Base-by-base conservation (phyloP, 2,329 filamentous ascomycete species). In the Fusarium mundagurra region DNA sequence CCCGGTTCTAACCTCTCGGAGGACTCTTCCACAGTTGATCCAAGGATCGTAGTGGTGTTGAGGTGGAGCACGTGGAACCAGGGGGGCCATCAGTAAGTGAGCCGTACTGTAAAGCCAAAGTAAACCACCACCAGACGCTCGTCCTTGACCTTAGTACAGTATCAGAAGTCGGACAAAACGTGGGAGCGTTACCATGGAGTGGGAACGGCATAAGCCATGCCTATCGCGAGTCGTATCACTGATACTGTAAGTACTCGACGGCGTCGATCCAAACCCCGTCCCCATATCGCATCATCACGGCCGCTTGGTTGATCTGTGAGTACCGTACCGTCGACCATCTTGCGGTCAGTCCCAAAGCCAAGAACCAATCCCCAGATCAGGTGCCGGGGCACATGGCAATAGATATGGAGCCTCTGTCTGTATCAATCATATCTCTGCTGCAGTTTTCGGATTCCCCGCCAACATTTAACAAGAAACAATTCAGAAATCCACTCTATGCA, bases 11-110 rank as follows among this genome's bases (percentile, higher is more conserved):
- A 50, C 41, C 18, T 36, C 31, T 34, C 47, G 47, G 43, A 68
- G 60, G 17, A 17, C n/a, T 38, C n/a, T 27, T 27, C 39, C 34
- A 31, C 34, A 24, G 33, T 60, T 54, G 53, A 68, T 61, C 65
- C 65, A 41, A 51, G 69, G 45, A 59, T 55, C 44, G 54, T 50
- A 57, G 57, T 48, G 48, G 57, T 48, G 48, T 61, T 50, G 61
- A 10, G 44, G 71, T 74, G 71, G 71, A 74, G 71, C 71, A 73
- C 71, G 61, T 71, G 67, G 71, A 62, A 59, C 61, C 71, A 73
- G 61, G 71, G 70, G 69, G 71, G 65, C 34, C 53, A 58, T 65
- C 33, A 50, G n/a, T 48, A 34, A 36, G 31, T 47, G 55, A 59
- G 20, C 11, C 10, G 55, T 36, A 24, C 24, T 39, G 53, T 29